These are phyloP conservation scores for Chrysanthemum seticuspe DNA, from an alignment of 129 eudicot species.

Conservation along the genomic window DNA sequence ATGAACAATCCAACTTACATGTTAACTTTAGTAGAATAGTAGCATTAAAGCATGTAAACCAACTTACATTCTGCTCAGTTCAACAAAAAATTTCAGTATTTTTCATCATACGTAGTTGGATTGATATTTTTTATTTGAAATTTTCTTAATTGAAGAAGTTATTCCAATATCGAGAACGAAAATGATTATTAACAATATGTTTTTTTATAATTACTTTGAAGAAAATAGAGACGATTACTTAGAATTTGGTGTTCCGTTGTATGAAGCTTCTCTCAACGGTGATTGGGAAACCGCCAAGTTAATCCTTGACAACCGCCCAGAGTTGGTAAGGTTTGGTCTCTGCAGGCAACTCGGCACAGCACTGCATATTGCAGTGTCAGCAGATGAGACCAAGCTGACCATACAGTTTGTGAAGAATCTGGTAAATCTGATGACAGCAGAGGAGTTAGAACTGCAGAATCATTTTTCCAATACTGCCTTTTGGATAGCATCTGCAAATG, in stretches of 20 bases:
- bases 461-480: neutral
- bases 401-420: neutral
- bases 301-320: neutral
- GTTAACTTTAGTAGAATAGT: too few relatives aligned
- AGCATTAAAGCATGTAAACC: too few relatives aligned
- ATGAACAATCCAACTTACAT: too few relatives aligned
- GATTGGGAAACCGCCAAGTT: neutral
- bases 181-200: neutral
- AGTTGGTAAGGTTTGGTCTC: neutral
- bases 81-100: too few relatives aligned
- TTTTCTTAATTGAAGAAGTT: too few relatives aligned
- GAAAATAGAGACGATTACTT: neutral
- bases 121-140: too few relatives aligned
- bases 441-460: neutral
- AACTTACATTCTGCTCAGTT: too few relatives aligned
- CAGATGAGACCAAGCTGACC: neutral
- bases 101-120: too few relatives aligned
- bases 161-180: too few relatives aligned
- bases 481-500: neutral
- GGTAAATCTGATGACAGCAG: neutral
- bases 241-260: neutral
- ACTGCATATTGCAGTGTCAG: neutral
- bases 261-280: neutral
- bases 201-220: neutral
- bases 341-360: neutral